Evolutionary conservation across 129 eudicot species (phyloP).

Genomic region (Oenanthe sinensis): DNA sequence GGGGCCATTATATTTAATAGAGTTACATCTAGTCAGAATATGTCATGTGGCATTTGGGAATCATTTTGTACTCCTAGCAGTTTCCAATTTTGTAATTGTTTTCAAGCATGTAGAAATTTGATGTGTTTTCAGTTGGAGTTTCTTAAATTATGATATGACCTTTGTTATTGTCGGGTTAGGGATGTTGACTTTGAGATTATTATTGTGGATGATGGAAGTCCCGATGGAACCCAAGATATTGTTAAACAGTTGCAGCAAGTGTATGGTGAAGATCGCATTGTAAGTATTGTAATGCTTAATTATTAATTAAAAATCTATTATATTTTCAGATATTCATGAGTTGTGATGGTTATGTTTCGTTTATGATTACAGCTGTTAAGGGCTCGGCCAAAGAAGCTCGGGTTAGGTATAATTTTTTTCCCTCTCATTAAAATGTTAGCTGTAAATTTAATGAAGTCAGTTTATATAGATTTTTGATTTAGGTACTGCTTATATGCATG

Average conservation of each 20-base stretch:
- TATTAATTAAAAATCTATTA: background rate
- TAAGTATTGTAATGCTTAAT: conserved; percentile 20
- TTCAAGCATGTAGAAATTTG: too few species aligned
- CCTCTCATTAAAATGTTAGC: background rate
- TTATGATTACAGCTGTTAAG: conserved; percentile 52
- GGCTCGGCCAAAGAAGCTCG: conserved; percentile 85
- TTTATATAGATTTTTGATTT: conserved; percentile 17
- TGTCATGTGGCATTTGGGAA: too few species aligned
- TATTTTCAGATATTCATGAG: background rate
- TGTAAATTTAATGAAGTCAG: conserved; percentile 6
- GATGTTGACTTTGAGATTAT: conserved; percentile 72
- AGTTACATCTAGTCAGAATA: too few species aligned
- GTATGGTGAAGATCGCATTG: conserved; percentile 85
- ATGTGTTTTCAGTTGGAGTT: background rate
- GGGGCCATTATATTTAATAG: too few species aligned
- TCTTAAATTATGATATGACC: background rate
- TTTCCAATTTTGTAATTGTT: too few species aligned
- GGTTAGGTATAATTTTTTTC: conserved; percentile 48
- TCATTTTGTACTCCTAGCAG: too few species aligned
- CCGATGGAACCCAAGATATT: conserved; percentile 94
- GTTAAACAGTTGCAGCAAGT: conserved; percentile 83
- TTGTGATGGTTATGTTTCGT: background rate
- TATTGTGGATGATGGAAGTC: conserved; percentile 94
- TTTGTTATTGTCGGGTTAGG: conserved; percentile 29
- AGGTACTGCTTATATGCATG: conserved; percentile 96